phyloP scores from a whole-genome alignment of 805 yeast genomes.

The Ogataea kodamae region DNA sequence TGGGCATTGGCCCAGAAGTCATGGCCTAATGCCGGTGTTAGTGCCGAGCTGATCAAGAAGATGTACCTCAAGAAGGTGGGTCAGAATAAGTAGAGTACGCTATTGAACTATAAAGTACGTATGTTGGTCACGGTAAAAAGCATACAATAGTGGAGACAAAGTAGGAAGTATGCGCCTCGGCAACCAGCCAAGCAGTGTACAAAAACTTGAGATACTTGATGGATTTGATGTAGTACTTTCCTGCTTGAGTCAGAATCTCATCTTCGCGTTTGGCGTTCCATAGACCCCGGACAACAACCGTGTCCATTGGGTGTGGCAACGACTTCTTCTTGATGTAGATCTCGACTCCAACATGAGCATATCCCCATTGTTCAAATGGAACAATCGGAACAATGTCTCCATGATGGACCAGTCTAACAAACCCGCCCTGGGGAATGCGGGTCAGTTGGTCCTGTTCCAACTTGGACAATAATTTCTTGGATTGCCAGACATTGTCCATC shows the following conservation, averaged over 20 bases:
- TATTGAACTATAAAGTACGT: not conserved
- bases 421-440: slow-evolving; percentile 32
- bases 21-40: slow-evolving; percentile 35
- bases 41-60: slow-evolving; percentile 29
- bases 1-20: slow-evolving; percentile 32
- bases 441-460: not conserved
- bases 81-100: slow-evolving; percentile 9
- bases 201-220: slow-evolving; percentile 4
- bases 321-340: slow-evolving; percentile 38
- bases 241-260: slow-evolving; percentile 1
- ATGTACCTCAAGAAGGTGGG: slow-evolving; percentile 32
- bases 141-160: slow-evolving; percentile 3
- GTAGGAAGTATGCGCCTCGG: slow-evolving; percentile 13
- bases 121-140: not conserved
- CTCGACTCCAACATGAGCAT: slow-evolving; percentile 49
- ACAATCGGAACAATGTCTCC: slow-evolving; percentile 56
- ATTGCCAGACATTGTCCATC: slow-evolving; percentile 48
- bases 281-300: slow-evolving; percentile 19
- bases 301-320: slow-evolving; percentile 34
- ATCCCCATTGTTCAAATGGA: slow-evolving; percentile 47
- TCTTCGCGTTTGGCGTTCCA: slow-evolving; percentile 11
- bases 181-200: slow-evolving; percentile 3
- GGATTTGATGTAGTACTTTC: slow-evolving; percentile 2
- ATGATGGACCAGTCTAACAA: slow-evolving; percentile 53
- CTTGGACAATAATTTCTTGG: slow-evolving; percentile 17